Evolutionary conservation across 331 rosid genomes (phyloP).

Genomic region (Saraca asoca): DNA sequence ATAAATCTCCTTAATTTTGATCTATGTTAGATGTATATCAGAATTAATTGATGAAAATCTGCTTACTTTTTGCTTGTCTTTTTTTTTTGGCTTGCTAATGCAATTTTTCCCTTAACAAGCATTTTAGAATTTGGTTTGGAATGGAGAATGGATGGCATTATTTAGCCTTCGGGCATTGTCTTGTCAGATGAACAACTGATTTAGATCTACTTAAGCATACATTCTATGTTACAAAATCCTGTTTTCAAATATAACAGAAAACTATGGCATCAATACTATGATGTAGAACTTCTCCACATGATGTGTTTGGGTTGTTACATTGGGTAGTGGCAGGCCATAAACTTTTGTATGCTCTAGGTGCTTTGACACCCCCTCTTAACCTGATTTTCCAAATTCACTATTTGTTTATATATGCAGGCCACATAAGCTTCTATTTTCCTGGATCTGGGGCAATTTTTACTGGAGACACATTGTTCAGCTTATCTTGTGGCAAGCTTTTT

Average conservation of each 20-base stretch:
- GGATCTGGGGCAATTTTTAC: slow-evolving; percentile 81
- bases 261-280: slow-evolving; percentile 4
- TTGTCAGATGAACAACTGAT: not conserved
- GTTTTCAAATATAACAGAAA: not conserved
- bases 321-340: no score
- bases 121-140: not conserved
- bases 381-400: slow-evolving; percentile 17
- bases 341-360: no score
- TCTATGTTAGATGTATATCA: slow-evolving; percentile 9
- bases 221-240: no score
- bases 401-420: slow-evolving; percentile 53
- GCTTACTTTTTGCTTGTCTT: not conserved
- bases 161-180: not conserved
- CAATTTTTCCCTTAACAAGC: not conserved
- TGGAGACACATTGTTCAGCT: slow-evolving; percentile 94
- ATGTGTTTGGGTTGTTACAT: no score
- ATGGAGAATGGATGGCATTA: not conserved
- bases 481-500: slow-evolving; percentile 94
- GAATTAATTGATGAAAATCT: not conserved
- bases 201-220: not conserved
- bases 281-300: no score
- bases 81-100: not conserved
- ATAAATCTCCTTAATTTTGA: slow-evolving; percentile 12
- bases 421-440: slow-evolving; percentile 91
- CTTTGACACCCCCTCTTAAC: not conserved